A percentile compares a stretch with the other conserved stretches of the same genome.
Conservation (phyloP, 306 rosid genomes). For the Acacia melanoxylon region DNA sequence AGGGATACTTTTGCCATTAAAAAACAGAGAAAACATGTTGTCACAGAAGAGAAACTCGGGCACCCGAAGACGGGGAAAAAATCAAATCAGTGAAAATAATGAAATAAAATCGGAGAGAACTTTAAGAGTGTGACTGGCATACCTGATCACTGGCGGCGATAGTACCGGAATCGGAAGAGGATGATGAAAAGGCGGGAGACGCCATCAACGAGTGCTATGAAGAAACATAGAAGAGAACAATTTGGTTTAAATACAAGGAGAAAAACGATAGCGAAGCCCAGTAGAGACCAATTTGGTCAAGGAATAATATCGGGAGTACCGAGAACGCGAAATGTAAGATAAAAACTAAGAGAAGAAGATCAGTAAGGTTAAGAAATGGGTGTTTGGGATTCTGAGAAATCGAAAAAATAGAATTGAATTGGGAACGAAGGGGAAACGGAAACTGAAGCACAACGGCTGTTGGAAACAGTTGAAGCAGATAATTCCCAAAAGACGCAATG, state of each 20-base stretch:
- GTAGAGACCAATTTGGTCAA: neutral
- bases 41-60: neutral
- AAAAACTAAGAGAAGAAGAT: slow-evolving; percentile 29
- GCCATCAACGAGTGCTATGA: slow-evolving; percentile 47
- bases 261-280: neutral
- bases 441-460: slow-evolving; percentile 34
- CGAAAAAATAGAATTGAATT: neutral
- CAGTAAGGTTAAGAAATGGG: slow-evolving; percentile 16
- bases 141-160: slow-evolving; percentile 63
- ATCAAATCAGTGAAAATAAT: slow-evolving; percentile 1
- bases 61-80: neutral
- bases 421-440: neutral
- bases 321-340: slow-evolving; percentile 24
- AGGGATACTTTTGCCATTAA: no score
- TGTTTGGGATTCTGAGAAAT: slow-evolving; percentile 25
- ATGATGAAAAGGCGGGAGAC: slow-evolving; percentile 61
- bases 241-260: neutral
- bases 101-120: neutral
- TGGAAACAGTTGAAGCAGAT: neutral
- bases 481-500: no score
- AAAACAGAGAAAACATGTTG: neutral
- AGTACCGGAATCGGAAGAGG: slow-evolving; percentile 62
- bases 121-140: neutral
- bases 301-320: neutral
- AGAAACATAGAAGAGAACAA: slow-evolving; percentile 40